phyloP scores from a whole-genome alignment of 495 filamentous ascomycete genomes.

The Xanthoparmelia taractica region DNA sequence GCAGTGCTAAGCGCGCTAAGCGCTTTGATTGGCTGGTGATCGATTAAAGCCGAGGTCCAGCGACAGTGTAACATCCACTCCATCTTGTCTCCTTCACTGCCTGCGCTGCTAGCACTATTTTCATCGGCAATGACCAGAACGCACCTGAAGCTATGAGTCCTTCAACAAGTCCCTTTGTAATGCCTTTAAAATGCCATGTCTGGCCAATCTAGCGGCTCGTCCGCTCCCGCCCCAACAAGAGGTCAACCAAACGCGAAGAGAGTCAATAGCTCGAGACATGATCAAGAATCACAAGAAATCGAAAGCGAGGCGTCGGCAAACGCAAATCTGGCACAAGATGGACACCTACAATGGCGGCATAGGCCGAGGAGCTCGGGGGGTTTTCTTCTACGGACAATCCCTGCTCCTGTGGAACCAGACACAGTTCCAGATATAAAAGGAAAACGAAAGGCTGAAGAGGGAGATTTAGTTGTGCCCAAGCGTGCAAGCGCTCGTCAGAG shows the following conservation, averaged over 20 bases:
- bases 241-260: background rate
- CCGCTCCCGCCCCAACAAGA: background rate
- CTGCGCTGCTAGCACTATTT: too few relatives aligned
- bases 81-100: background rate
- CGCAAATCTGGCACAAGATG: constrained; percentile 8
- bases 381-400: constrained; percentile 39
- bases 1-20: background rate
- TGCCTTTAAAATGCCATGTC: constrained; percentile 22
- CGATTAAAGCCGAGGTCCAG: background rate
- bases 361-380: constrained; percentile 38
- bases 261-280: background rate
- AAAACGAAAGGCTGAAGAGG: constrained; percentile 21
- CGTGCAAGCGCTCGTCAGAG: constrained; percentile 8
- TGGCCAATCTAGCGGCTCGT: constrained; percentile 17
- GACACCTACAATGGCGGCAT: constrained; percentile 13
- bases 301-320: background rate
- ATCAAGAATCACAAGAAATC: background rate
- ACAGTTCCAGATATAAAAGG: constrained; percentile 18
- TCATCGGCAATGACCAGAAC: background rate
- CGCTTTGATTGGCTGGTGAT: background rate
- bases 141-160: constrained; percentile 10
- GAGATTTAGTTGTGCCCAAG: constrained; percentile 18
- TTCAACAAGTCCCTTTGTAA: background rate
- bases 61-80: background rate
- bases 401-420: constrained; percentile 19